These are phyloP conservation scores for Yamadazyma laniorum DNA, from an alignment of 805 yeast species.

Conservation along the genomic window DNA sequence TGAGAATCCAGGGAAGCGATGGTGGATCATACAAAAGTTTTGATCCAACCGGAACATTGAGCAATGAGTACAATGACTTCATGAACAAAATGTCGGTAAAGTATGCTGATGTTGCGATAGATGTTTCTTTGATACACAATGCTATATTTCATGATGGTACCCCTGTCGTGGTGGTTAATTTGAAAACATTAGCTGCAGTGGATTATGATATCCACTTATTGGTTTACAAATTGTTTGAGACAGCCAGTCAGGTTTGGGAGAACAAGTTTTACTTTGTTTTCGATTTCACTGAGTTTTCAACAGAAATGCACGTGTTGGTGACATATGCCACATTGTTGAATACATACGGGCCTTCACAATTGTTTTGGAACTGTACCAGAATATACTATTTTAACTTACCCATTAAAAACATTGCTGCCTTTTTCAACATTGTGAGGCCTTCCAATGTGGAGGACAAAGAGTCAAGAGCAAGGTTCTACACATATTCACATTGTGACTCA, in stretches of 20 bases:
- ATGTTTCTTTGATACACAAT: conserved; percentile 53
- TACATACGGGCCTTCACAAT: conserved; percentile 50
- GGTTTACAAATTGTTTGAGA: conserved; percentile 60
- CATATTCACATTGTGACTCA: conserved; percentile 35
- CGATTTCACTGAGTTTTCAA: conserved; percentile 66
- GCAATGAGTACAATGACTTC: conserved; percentile 60
- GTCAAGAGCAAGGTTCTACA: conserved; percentile 20
- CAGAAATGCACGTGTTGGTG: conserved; percentile 17
- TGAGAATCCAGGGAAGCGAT: conserved; percentile 30
- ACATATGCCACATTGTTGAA: conserved; percentile 36
- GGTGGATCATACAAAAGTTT: conserved; percentile 49
- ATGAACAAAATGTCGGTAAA: conserved; percentile 65
- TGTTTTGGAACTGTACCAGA: conserved; percentile 51
- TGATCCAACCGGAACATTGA: conserved; percentile 36
- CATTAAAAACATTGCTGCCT: conserved; percentile 19
- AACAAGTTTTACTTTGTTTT: conserved; percentile 58
- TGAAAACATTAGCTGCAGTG: conserved; percentile 31
- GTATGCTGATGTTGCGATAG: conserved; percentile 46
- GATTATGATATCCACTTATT: conserved; percentile 47
- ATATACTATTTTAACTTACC: conserved; percentile 54
- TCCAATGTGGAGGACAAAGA: conserved; percentile 17
- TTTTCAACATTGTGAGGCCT: conserved; percentile 22
- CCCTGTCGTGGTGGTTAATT: conserved; percentile 60
- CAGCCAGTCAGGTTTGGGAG: conserved; percentile 70
- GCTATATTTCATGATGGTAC: conserved; percentile 71